phyloP scores from a whole-genome alignment of 768 basidiomycete genomes.

The Suillus discolor region DNA sequence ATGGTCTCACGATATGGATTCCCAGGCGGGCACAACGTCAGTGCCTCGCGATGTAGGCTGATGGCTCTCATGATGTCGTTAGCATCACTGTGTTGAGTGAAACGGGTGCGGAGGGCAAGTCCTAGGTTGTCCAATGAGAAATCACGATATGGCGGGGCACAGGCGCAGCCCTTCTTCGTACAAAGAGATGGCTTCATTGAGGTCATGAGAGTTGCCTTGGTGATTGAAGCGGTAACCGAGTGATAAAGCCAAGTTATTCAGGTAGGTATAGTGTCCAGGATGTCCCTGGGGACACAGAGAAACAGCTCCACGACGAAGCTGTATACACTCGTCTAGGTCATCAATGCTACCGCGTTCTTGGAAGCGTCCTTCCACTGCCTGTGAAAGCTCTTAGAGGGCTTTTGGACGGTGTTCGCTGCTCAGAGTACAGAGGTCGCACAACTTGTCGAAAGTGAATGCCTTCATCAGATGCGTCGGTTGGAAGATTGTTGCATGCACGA shows the following conservation, averaged over 20 bases:
- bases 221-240: rapidly evolving
- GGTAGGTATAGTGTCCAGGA: background rate
- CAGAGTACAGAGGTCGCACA: background rate
- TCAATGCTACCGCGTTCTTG: background rate
- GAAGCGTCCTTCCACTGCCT: background rate
- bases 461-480: background rate
- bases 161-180: background rate
- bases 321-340: background rate
- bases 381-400: background rate
- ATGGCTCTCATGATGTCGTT: background rate
- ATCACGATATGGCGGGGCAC: background rate
- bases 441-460: background rate
- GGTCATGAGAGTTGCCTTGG: background rate
- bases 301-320: background rate
- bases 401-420: background rate
- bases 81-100: background rate
- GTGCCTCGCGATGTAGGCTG: background rate
- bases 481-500: background rate
- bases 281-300: background rate
- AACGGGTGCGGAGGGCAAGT: background rate
- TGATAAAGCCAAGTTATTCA: background rate
- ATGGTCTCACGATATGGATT: background rate
- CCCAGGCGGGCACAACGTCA: background rate
- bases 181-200: background rate
- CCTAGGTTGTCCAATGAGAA: background rate